A percentile compares a stretch with the other conserved stretches of the same genome.
phyloP scores from a whole-genome alignment of 129 eudicot species.

The Artemisia tridentata region DNA sequence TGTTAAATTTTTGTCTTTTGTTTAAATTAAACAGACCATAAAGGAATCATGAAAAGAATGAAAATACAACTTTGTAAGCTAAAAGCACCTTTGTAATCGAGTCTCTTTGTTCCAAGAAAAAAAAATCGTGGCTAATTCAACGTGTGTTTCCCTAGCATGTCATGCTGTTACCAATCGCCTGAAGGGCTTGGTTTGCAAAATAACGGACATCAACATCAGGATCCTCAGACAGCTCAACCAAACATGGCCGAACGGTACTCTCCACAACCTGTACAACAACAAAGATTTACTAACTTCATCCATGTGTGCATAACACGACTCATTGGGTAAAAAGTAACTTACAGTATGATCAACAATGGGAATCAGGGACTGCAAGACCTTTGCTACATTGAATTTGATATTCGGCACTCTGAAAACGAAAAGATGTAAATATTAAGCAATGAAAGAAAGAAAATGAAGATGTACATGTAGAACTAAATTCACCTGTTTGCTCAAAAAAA shows the following conservation, averaged over 20 bases:
- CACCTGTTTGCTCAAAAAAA: no score
- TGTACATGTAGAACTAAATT: neutral
- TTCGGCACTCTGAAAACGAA: conserved; percentile 70
- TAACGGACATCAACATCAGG: conserved; percentile 90
- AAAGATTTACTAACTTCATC: neutral
- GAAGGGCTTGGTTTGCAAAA: conserved; percentile 84
- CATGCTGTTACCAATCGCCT: conserved; percentile 60
- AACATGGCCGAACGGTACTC: conserved; percentile 54
- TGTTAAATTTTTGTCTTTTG: neutral
- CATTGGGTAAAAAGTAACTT: conserved; percentile 21
- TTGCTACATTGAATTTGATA: conserved; percentile 88
- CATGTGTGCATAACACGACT: neutral
- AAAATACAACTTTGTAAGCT: conserved; percentile 1
- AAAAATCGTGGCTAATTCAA: neutral
- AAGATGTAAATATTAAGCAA: neutral
- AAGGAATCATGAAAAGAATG: neutral
- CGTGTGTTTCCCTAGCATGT: conserved; percentile 50
- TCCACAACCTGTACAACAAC: conserved; percentile 58
- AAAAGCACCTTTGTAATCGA: conserved; percentile 1
- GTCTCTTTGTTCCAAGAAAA: neutral
- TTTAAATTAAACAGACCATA: neutral
- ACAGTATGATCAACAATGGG: conserved; percentile 81
- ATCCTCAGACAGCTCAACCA: conserved; percentile 82
- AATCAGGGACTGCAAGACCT: conserved; percentile 80
- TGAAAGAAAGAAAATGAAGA: neutral